phyloP scores from a whole-genome alignment of 768 basidiomycete genomes.

The Solioccasus polychromus region DNA sequence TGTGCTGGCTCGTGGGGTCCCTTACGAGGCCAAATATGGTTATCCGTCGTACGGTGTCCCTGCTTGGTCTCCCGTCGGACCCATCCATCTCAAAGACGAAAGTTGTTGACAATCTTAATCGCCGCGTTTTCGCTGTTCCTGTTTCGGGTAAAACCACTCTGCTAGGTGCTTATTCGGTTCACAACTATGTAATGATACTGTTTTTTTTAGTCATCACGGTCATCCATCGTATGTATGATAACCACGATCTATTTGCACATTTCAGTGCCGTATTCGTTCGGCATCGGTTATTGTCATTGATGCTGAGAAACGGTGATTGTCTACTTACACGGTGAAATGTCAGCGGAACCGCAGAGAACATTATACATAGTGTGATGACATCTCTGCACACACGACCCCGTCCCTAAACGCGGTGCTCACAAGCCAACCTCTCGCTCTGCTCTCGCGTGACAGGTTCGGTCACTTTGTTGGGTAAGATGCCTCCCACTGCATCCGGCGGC shows the following conservation, averaged over 20 bases:
- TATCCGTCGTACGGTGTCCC: neutral
- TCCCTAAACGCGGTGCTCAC: too few species aligned
- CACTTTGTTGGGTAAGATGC: too few species aligned
- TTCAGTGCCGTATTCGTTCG: too few species aligned
- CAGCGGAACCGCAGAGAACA: too few species aligned
- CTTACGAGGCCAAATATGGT: constrained; percentile 5
- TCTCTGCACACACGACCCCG: too few species aligned
- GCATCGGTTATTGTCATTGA: neutral
- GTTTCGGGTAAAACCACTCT: neutral
- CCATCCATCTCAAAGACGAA: constrained; percentile 18
- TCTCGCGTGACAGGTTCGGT: too few species aligned
- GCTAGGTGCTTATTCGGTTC: neutral
- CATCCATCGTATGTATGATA: constrained; percentile 6
- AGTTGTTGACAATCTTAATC: constrained; percentile 2
- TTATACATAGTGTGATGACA: too few species aligned
- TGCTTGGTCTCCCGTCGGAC: constrained; percentile 12
- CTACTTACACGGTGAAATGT: too few species aligned
- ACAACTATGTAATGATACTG: constrained; percentile 3
- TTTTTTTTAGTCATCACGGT: constrained; percentile 2
- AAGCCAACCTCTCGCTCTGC: too few species aligned
- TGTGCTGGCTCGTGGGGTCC: neutral
- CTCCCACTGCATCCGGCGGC: too few species aligned
- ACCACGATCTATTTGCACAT: constrained; percentile 2
- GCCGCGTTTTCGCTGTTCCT: neutral
- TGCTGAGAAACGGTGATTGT: too few species aligned